A percentile compares a stretch with the other conserved stretches of the same genome.
Evolutionary conservation across 805 yeast genomes (phyloP).

Genomic region (Kazachstania africana): DNA sequence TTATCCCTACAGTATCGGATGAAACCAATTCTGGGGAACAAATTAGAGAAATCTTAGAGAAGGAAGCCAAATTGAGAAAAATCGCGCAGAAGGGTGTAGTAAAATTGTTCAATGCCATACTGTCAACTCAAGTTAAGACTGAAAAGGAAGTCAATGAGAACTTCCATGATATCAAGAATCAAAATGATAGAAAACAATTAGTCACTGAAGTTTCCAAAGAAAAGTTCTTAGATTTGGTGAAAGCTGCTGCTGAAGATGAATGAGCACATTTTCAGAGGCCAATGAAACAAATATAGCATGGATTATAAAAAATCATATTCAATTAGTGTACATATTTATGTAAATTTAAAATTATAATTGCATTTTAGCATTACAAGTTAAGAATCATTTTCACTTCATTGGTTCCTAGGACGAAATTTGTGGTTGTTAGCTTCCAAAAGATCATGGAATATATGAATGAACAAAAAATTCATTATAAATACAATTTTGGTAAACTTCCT

Average conservation of each 20-base stretch:
- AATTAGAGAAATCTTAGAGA: slow-evolving; percentile 46
- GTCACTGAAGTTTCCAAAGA: slow-evolving; percentile 79
- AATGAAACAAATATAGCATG: too few species aligned
- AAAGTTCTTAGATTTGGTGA: slow-evolving; percentile 77
- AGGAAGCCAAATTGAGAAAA: slow-evolving; percentile 60
- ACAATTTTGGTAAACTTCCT: too few species aligned
- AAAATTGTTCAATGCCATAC: slow-evolving; percentile 69
- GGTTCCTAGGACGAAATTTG: too few species aligned
- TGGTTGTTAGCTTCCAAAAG: too few species aligned
- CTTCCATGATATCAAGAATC: slow-evolving; percentile 30
- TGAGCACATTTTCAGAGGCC: too few species aligned
- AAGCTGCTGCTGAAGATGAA: slow-evolving; percentile 50
- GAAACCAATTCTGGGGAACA: slow-evolving; percentile 29
- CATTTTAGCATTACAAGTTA: too few species aligned
- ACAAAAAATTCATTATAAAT: too few species aligned
- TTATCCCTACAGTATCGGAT: slow-evolving; percentile 50
- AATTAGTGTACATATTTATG: too few species aligned
- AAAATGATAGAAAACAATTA: slow-evolving; percentile 40
- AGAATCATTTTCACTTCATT: too few species aligned
- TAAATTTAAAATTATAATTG: too few species aligned
- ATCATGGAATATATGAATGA: too few species aligned
- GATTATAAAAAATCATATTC: too few species aligned
- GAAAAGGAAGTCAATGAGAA: slow-evolving; percentile 38
- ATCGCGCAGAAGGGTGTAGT: slow-evolving; percentile 85
- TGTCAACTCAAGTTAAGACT: slow-evolving; percentile 62